Conservation (phyloP, 176 grass and related monocot genomes). For the Oryza rufipogon region DNA sequence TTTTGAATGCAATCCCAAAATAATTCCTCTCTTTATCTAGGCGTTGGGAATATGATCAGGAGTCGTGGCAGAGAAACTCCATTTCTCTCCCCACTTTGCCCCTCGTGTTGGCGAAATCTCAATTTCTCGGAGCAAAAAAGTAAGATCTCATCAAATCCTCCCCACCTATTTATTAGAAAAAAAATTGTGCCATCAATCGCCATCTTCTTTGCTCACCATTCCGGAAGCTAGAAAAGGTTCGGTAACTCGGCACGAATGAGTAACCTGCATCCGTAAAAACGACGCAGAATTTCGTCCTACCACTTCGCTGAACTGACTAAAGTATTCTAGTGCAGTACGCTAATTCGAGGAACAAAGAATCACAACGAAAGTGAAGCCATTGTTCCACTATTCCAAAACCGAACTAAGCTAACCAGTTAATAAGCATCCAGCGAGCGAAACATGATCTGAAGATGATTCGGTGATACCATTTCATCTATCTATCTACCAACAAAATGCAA, state of each 20-base stretch:
- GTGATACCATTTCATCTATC: neutral
- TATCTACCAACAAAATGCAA: neutral
- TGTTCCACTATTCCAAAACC: neutral
- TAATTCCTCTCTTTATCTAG: conserved; percentile 34
- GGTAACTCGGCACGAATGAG: conserved; percentile 14
- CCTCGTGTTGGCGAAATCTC: conserved; percentile 14
- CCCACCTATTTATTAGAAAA: conserved; percentile 7
- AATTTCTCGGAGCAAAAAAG: conserved; percentile 22
- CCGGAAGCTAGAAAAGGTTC: neutral
- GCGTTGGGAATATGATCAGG: conserved; percentile 28
- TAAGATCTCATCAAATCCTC: conserved; percentile 32
- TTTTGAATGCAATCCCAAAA: neutral
- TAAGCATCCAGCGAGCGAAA: neutral
- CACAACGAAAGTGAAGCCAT: neutral
- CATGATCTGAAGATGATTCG: neutral
- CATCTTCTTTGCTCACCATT: conserved; percentile 43
- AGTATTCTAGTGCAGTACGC: neutral
- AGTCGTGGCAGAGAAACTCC: neutral
- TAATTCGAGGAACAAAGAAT: neutral
- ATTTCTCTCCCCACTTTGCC: neutral
- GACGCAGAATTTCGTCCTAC: neutral
- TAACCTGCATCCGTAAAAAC: neutral
- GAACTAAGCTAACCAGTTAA: neutral
- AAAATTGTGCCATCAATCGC: conserved; percentile 40
- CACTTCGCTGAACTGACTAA: neutral